Evolutionary conservation across 2,329 filamentous ascomycete species (phyloP).

Genomic region (Ophiostoma pallidulum): DNA sequence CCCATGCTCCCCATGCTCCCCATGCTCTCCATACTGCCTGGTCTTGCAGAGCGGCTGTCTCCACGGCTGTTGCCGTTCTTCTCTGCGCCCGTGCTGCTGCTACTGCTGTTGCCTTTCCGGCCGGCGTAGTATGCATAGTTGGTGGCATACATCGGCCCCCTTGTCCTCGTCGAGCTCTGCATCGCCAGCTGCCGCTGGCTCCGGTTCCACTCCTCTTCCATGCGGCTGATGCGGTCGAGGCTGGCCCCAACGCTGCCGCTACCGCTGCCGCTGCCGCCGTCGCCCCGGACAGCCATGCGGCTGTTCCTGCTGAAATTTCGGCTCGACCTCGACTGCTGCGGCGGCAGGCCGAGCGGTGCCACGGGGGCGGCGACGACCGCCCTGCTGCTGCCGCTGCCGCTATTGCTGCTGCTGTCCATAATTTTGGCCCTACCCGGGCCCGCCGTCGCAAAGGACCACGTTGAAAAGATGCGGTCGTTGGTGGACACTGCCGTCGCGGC

Average conservation of each 20-base stretch:
- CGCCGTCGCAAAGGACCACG: conserved; percentile 2
- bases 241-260: background rate
- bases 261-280: background rate
- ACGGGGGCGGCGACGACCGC: background rate
- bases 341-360: background rate
- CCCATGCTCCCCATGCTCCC: too few relatives aligned
- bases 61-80: background rate
- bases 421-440: background rate
- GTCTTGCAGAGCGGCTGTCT: too few relatives aligned
- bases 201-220: conserved; percentile 6
- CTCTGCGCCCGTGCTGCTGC: too few relatives aligned
- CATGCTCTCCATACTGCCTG: too few relatives aligned
- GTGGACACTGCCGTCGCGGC: background rate
- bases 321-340: background rate
- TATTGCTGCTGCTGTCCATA: background rate
- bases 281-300: too few relatives aligned
- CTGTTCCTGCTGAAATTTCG: conserved; percentile 5
- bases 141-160: background rate
- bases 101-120: background rate
- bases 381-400: background rate
- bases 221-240: conserved; percentile 6
- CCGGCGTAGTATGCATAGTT: conserved; percentile 3
- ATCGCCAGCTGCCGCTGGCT: background rate
- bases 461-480: conserved; percentile 1
- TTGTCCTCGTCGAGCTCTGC: background rate